Evolutionary conservation across 805 yeast species (phyloP).

Genomic region (Saccharomyces jurei): DNA sequence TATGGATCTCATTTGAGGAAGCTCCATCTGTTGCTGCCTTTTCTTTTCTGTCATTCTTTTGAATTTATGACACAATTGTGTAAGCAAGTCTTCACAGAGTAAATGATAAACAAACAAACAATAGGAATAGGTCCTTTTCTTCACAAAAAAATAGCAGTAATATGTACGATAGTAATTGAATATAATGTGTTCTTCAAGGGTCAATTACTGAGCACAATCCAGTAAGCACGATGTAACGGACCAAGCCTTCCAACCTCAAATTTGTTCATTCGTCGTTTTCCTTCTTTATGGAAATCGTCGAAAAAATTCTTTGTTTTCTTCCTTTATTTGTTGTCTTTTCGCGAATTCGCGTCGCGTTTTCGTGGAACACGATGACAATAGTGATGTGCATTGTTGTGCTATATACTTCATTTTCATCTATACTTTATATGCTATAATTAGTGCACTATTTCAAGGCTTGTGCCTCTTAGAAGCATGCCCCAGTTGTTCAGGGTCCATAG

Average conservation of each 20-base stretch:
- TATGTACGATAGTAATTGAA: not conserved
- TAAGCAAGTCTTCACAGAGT: not conserved
- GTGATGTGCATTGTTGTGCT: not conserved
- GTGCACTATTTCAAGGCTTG: not conserved
- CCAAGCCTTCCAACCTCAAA: not conserved
- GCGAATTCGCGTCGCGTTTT: not conserved
- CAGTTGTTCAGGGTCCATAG: not conserved
- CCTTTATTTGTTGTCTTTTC: not conserved
- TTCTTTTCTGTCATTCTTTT: not conserved
- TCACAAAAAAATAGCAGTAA: not conserved
- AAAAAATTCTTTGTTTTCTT: not conserved
- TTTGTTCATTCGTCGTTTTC: not conserved
- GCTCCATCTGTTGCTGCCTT: slow-evolving; percentile 5
- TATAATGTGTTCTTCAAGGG: not conserved
- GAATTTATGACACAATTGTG: not conserved
- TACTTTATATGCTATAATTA: not conserved
- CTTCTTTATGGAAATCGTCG: not conserved
- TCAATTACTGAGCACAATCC: not conserved
- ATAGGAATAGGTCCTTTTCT: not conserved
- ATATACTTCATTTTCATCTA: not conserved
- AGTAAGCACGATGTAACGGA: not conserved
- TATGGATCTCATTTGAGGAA: slow-evolving; percentile 35
- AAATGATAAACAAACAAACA: not conserved
- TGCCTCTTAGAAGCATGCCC: not conserved
- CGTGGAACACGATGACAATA: not conserved